Conservation (phyloP, 805 yeast genomes). For the Candida pseudofarinosa region DNA sequence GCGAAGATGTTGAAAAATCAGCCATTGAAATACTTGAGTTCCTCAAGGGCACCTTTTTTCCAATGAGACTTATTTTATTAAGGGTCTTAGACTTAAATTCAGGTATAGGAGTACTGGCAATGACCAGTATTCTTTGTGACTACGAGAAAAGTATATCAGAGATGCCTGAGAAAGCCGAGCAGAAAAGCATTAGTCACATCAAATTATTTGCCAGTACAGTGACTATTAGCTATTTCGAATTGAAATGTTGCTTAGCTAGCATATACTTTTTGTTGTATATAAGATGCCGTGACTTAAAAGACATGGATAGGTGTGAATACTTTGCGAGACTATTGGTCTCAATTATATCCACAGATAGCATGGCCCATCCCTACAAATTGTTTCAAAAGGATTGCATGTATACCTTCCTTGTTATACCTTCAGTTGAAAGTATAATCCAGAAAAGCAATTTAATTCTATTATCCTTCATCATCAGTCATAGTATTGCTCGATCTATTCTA, state of each 20-base stretch:
- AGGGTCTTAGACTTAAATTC: neutral
- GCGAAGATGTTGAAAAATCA: conserved; percentile 39
- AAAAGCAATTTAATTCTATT: conserved; percentile 16
- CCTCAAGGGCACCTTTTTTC: neutral
- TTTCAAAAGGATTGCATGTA: conserved; percentile 24
- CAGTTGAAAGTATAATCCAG: conserved; percentile 26
- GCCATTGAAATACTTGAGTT: conserved; percentile 23
- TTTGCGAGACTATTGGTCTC: too few species aligned
- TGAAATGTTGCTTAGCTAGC: neutral
- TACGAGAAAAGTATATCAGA: neutral
- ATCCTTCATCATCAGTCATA: neutral
- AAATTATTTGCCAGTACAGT: neutral
- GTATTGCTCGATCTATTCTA: too few species aligned
- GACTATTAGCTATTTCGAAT: neutral
- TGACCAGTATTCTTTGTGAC: neutral
- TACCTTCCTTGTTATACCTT: conserved; percentile 36
- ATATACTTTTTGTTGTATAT: neutral
- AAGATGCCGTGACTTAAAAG: neutral
- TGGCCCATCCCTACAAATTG: neutral
- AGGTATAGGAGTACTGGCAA: neutral
- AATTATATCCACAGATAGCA: neutral
- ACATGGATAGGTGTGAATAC: neutral
- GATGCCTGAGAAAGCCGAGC: neutral
- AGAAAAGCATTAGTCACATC: neutral
- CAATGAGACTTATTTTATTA: neutral